Percentiles rank a stretch among this genome's conserved stretches.
phyloP scores from a whole-genome alignment of 148 eudicot genomes.

The Rhododendron henanense region DNA sequence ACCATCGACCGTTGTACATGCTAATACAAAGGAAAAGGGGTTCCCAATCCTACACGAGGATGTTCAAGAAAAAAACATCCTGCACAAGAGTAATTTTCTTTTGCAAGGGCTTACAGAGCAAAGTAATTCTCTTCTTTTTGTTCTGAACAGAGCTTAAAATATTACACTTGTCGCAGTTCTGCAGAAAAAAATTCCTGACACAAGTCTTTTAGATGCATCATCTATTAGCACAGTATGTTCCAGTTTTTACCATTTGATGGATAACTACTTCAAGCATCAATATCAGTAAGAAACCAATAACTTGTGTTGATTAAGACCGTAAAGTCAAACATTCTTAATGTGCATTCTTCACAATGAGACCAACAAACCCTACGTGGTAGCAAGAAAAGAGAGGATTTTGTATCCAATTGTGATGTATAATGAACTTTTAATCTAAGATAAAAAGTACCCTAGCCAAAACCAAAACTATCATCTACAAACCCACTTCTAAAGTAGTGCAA shows the following conservation, averaged over 20 bases:
- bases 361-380: neutral
- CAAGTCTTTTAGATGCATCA: neutral
- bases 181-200: neutral
- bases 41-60: neutral
- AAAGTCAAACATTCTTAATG: neutral
- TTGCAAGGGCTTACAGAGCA: neutral
- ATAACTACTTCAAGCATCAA: neutral
- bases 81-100: neutral
- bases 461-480: neutral
- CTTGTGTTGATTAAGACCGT: neutral
- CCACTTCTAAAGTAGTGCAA: neutral
- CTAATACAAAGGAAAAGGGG: neutral
- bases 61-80: neutral
- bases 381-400: neutral
- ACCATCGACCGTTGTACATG: neutral
- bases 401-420: neutral
- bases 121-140: neutral
- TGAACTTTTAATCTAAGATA: neutral
- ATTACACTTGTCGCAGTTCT: neutral
- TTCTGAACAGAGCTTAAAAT: neutral
- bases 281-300: neutral
- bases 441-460: neutral
- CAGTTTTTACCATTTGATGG: neutral
- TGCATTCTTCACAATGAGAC: neutral
- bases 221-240: neutral